Evolutionary conservation across 768 basidiomycete genomes (phyloP).

Genomic region (Suillus subalutaceus): DNA sequence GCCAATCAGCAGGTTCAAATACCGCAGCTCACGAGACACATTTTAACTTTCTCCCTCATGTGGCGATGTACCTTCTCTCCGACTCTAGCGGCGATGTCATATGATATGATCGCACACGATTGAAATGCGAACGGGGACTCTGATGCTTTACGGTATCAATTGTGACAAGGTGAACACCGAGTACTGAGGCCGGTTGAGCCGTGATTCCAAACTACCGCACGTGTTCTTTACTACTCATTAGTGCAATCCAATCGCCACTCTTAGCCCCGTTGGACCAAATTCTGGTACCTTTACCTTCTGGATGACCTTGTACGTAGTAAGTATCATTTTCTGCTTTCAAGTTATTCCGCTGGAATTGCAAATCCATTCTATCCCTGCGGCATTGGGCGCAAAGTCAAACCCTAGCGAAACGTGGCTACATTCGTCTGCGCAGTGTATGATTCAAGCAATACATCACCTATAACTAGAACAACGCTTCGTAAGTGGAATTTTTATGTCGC

Average conservation of each 20-base stretch:
- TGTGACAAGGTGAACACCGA: background rate
- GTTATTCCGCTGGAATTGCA: background rate
- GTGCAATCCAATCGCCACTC: background rate
- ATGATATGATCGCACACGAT: background rate
- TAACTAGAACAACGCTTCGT: background rate
- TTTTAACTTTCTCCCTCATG: background rate
- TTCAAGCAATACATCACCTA: background rate
- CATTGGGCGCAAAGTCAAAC: background rate
- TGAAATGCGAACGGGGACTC: background rate
- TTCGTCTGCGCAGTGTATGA: background rate
- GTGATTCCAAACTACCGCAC: background rate
- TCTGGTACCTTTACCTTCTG: background rate
- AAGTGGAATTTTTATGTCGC: background rate
- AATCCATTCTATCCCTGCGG: background rate
- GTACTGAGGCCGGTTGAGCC: background rate
- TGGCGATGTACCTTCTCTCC: background rate
- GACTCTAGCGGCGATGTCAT: background rate
- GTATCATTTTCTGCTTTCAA: background rate
- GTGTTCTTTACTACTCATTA: background rate
- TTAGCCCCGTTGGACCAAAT: background rate
- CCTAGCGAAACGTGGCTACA: background rate
- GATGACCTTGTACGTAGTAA: background rate
- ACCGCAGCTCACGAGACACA: background rate
- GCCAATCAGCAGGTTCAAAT: background rate
- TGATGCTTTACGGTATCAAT: slow-evolving; percentile 2